Conservation (phyloP, 2,329 filamentous ascomycete genomes). For the Trichoderma sp. region DNA sequence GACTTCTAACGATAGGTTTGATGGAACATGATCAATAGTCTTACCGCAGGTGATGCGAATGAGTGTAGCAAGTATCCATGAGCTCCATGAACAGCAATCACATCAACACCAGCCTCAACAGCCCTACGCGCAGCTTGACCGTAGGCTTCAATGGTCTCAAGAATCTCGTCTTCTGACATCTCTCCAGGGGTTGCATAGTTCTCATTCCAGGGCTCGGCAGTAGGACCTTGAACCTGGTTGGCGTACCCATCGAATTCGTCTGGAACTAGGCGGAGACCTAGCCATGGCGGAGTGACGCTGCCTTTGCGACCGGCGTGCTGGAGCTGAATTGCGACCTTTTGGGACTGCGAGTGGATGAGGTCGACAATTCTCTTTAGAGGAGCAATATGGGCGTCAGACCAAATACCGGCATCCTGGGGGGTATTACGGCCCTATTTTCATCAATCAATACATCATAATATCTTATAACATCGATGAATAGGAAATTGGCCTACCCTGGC, state of each 20-base stretch:
- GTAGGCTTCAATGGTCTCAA: background rate
- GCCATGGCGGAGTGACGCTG: background rate
- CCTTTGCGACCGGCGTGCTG: background rate
- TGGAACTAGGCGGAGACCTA: background rate
- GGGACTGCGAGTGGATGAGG: background rate
- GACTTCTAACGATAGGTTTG: background rate
- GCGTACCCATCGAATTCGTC: background rate
- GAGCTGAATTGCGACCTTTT: background rate
- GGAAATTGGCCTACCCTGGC: background rate
- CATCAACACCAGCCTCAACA: background rate
- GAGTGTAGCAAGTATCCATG: background rate
- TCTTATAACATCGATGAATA: background rate
- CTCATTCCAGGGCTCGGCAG: background rate
- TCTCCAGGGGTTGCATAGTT: background rate
- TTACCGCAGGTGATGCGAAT: background rate
- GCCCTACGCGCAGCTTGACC: background rate
- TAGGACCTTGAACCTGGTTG: background rate
- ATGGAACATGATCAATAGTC: background rate
- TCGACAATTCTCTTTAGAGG: background rate
- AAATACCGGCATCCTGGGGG: background rate
- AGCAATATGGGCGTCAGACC: background rate
- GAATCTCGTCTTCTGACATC: background rate
- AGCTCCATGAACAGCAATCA: background rate
- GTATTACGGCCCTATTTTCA: background rate
- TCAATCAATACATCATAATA: background rate